These are phyloP conservation scores for Selenicereus undatus DNA, from an alignment of 148 eudicot species.

Conservation along the genomic window DNA sequence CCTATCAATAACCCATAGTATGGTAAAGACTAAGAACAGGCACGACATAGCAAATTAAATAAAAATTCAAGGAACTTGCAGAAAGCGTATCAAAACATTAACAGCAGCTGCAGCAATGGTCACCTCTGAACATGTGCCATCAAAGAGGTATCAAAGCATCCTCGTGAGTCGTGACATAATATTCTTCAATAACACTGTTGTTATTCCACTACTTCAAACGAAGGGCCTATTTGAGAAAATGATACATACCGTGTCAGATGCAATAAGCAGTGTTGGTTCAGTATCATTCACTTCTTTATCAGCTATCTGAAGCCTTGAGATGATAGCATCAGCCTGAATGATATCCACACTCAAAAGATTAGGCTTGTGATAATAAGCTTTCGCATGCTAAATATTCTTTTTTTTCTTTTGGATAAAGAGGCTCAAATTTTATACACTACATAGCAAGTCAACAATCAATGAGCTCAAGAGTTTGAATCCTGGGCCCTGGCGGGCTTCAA, in stretches of 20 bases:
- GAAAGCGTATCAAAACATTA: neutral
- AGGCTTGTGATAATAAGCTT: neutral
- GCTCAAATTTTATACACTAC: neutral
- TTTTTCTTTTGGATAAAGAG: neutral
- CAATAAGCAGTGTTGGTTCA: conserved; percentile 56
- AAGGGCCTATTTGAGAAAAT: conserved; percentile 15
- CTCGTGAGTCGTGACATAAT: neutral
- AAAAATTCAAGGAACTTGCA: neutral
- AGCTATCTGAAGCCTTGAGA: conserved; percentile 54
- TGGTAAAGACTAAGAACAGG: neutral
- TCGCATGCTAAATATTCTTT: neutral
- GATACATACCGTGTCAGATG: conserved; percentile 74
- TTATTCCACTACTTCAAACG: neutral
- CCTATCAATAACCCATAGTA: neutral
- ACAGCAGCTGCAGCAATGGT: too few relatives aligned
- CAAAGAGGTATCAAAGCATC: neutral
- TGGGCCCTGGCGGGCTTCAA: too few relatives aligned
- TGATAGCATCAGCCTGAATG: conserved; percentile 78
- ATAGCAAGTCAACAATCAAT: neutral
- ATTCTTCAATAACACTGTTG: neutral
- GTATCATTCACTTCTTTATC: conserved; percentile 54
- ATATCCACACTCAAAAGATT: conserved; percentile 14
- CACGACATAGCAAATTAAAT: neutral
- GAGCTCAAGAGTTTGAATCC: too few relatives aligned
- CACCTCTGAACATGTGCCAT: neutral